Evolutionary conservation across 768 basidiomycete genomes (phyloP), one percentile per base, ranked within the genome.

Genomic region (Lactarius sp.): DNA sequence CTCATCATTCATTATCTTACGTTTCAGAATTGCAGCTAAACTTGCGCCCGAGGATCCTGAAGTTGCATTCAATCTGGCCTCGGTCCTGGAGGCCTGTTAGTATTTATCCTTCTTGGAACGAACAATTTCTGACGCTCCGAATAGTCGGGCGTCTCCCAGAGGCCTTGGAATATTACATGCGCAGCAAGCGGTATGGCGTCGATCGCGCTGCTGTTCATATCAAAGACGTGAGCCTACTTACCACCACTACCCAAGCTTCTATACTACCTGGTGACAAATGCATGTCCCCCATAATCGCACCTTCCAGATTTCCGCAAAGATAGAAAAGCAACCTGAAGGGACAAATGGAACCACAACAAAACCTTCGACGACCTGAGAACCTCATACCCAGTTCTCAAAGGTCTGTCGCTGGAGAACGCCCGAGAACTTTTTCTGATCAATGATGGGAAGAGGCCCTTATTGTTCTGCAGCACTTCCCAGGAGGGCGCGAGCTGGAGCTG

Each of bases 41-140:
- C 81, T 94, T 69, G 82, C 87, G 63, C 92, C 92, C 52, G 88
- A 92, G 73, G 92, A 94, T 78, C 86, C 89, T 73, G 92, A 94
- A 73, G 92, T 94, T 71, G 86, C 90, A 16, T 94, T 93, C 80
- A 94, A 94, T 77, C 83, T 92, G 62, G 92, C 89, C 56, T 92
- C 91, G 51, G 90, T 94, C 69, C 80, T 94, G 64, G 92, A 94
- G 85, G 92, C 92, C 60, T 84, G 92, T 91, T 69, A 69, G 86
- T 67, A 34, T 31, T 49, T 51, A 9, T 56, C 37, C 16, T 41
- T 47, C 44, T 50, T 50, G 10, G 5, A 55, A 7, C 27, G 50
- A 39, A 61, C 14, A 10, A 50, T 60, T 49, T 42, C 58, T 66
- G 36, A 61, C 50, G 37, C 46, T n/a, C 22, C 10, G 36, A 31